Evolutionary conservation across 2,329 filamentous ascomycete species (phyloP).

Genomic region (Aspergillus pseudoglaucus): DNA sequence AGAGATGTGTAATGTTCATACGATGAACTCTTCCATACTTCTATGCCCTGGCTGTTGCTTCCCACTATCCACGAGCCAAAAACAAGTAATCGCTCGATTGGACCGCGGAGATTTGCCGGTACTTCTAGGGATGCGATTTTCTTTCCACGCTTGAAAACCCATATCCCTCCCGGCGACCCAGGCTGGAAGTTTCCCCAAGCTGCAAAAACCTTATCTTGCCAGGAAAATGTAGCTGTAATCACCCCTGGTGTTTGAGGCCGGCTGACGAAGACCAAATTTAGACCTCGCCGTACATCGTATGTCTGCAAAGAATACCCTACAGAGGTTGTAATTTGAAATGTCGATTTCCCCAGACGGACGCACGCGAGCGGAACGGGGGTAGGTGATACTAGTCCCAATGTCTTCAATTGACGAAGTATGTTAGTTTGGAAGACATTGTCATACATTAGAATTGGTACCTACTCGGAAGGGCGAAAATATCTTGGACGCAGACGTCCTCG

Average conservation of each 20-base stretch:
- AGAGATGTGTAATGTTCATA: conserved; percentile 89
- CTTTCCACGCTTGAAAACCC: conserved; percentile 88
- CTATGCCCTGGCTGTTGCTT: conserved; percentile 66
- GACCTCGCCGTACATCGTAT: conserved; percentile 82
- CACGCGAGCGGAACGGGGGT: conserved; percentile 85
- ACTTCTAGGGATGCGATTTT: conserved; percentile 68
- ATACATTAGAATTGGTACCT: conserved; percentile 31
- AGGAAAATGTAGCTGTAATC: conserved; percentile 81
- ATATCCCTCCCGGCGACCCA: conserved; percentile 58
- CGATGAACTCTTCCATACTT: conserved; percentile 80
- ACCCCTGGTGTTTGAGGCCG: conserved; percentile 77
- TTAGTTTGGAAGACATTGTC: neutral
- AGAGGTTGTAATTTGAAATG: conserved; percentile 95
- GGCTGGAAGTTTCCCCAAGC: conserved; percentile 65
- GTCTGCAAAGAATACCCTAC: conserved; percentile 87
- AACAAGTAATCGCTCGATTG: conserved; percentile 69
- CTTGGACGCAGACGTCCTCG: conserved; percentile 54
- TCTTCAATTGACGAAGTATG: conserved; percentile 47
- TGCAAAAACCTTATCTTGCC: conserved; percentile 81
- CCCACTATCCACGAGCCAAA: conserved; percentile 91
- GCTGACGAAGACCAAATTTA: conserved; percentile 90
- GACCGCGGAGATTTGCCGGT: conserved; percentile 57
- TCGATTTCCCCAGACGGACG: conserved; percentile 82
- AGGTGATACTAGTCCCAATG: conserved; percentile 86
- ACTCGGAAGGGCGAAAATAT: conserved; percentile 94